These are phyloP conservation scores for Mycena latifolia DNA, from an alignment of 768 basidiomycete genomes.

Conservation along the genomic window DNA sequence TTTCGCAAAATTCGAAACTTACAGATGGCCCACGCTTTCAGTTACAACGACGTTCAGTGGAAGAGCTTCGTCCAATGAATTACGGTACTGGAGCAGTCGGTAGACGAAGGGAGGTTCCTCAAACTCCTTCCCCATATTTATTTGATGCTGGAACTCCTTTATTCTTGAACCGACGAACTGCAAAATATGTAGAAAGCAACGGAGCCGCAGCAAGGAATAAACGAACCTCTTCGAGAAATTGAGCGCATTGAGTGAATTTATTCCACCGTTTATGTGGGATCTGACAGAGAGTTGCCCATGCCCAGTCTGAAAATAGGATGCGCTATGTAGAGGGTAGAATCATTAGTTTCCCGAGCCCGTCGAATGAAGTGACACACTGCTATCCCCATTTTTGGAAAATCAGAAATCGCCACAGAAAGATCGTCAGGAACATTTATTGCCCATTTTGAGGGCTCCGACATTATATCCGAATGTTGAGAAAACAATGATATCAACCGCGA, in stretches of 20 bases:
- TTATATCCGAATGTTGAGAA: too few relatives aligned
- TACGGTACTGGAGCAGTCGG: slow-evolving; percentile 71
- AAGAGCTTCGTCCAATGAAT: slow-evolving; percentile 55
- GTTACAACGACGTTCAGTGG: slow-evolving; percentile 81
- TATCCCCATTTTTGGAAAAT: neutral
- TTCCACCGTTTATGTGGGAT: slow-evolving; percentile 77
- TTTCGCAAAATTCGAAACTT: slow-evolving; percentile 37
- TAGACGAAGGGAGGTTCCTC: slow-evolving; percentile 74
- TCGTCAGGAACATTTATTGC: too few relatives aligned
- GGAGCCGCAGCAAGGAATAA: neutral
- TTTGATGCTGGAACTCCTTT: slow-evolving; percentile 78
- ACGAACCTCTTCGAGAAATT: slow-evolving; percentile 70
- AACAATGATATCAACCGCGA: too few relatives aligned
- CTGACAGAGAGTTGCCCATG: slow-evolving; percentile 77
- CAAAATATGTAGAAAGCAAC: neutral
- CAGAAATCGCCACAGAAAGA: too few relatives aligned
- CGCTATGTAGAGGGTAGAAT: slow-evolving; percentile 56
- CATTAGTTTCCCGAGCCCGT: neutral
- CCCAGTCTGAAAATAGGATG: slow-evolving; percentile 73
- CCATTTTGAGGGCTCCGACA: too few relatives aligned
- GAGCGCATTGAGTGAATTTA: slow-evolving; percentile 81
- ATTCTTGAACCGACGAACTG: slow-evolving; percentile 78
- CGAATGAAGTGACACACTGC: neutral
- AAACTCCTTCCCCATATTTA: slow-evolving; percentile 68
- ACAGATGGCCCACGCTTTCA: slow-evolving; percentile 86